Base-by-base conservation (phyloP, 345 rosid genomes). In the Eucalyptus pauciflora region DNA sequence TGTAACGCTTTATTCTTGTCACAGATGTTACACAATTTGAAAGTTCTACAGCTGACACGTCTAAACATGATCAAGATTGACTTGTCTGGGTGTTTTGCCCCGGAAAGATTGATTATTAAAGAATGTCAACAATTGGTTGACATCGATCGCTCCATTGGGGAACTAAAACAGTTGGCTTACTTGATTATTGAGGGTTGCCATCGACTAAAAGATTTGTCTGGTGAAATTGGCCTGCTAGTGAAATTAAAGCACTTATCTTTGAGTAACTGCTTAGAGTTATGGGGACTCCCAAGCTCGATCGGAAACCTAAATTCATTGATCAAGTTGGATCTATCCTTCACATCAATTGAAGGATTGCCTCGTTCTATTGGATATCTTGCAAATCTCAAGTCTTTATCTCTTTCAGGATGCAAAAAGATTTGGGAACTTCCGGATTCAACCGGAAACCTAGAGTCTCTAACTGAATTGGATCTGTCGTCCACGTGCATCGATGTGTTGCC, bases 351-450 rank as follows among this genome's bases (percentile, higher is more conserved):
- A 5, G 12, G 3, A 13, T 80, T 88, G 12, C 86, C 89, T 54
- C 2, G 27, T 52, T 37, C 79, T 31, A 1, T 67, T 31, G 7
- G 43, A 31, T 1, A 67, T 67, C 43, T n/a, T 7, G 6, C 2
- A 2, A 15, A 15, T 67, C 18, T 67, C 10, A 4, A 15, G 41
- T n/a, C 37, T 29, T 29, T 62, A 7, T 29, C 71, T 62, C 9
- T 62, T 27, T 31, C 16, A 60, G 9, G 71, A 13, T 62, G 71
- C 31, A 7, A 4, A 62, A 4, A 29, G 37, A 62, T 62, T 0
- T 0, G 17, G 18, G 18, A 7, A 62, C 37, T 62, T 29, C 17
- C 16, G 5, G 0, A 62, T 29, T 62, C 9, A 1, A 62, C 5
- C 0, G 71, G 37, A 62, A 29, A 62, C 71, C 10, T 62, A 29